Base-by-base conservation (phyloP, 495 filamentous ascomycete genomes). In the Aspergillus indologenus region DNA sequence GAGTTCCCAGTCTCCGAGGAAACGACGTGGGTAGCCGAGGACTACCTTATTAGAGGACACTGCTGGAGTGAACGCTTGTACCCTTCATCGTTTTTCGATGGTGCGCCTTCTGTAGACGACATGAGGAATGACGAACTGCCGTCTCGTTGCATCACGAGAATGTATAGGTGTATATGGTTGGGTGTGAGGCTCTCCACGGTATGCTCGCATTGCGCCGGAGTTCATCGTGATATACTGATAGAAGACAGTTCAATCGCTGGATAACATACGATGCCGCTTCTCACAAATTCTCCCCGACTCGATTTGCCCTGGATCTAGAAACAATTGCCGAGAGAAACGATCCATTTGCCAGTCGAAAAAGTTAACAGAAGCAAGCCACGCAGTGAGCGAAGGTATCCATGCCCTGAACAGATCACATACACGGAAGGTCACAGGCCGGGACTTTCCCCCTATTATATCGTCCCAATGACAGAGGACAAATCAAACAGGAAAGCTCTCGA, bases 1-100 rank as follows among this genome's bases (percentile, higher is more conserved):
- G 61, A 62, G 0, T 88, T 90, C 48, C 86, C 83, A 0, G 60
- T 67, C 47, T 67, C 78, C 6, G 76, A 84, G 2, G 80, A 85
- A 45, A 74, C 65, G 8, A 75, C 82, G n/a, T 90, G 90, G 5
- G 68, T 96, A 0, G 86, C 90, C 0, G 94, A 97, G 61, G 94
- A 98, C 61, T 96, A 85, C 59, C 76, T 86, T 0, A 84, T 96
- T 55, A 82, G 88, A 5, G 94, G 92, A 0, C 81, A 92, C 19
- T 65, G 86, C 3, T 96, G 87, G 85, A 83, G 81, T 4, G 79
- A 85, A 45, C 66, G 72, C 11, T 90, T 91, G 57, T 94, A 86
- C 55, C 90, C 90, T 0, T 61, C 75, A 0, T 68, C 75, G 1
- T 96, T 87, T 79, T 96, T 96, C 65, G 68, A 78, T 3, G 80